These are phyloP conservation scores for Hevea brasiliensis DNA, from an alignment of 345 rosid genomes.

Conservation along the genomic window DNA sequence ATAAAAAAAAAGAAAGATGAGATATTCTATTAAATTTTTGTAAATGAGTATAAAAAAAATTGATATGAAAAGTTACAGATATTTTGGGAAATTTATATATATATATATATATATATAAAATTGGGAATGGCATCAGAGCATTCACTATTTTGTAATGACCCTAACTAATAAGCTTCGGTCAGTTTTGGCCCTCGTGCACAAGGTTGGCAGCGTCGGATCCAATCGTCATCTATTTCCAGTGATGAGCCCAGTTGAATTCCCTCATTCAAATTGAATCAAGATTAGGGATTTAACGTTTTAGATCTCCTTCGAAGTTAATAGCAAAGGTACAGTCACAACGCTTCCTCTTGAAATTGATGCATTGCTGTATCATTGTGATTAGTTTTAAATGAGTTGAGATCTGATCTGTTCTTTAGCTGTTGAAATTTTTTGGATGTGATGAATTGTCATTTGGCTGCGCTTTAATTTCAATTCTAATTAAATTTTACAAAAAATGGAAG, in stretches of 20 bases:
- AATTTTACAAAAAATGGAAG: not conserved
- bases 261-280: not conserved
- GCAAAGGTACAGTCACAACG: not conserved
- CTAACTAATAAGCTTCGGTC: too few species aligned
- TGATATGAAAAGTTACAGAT: too few species aligned
- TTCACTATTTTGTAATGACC: too few species aligned
- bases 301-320: not conserved
- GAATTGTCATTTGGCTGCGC: not conserved
- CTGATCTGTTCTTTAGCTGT: not conserved
- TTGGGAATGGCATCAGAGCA: too few species aligned
- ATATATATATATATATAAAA: too few species aligned
- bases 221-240: not conserved
- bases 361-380: not conserved
- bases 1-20: too few species aligned
- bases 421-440: not conserved
- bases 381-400: not conserved
- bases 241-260: not conserved
- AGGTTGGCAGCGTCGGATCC: not conserved
- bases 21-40: too few species aligned
- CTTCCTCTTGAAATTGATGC: not conserved
- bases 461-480: not conserved
- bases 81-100: too few species aligned
- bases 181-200: constrained; percentile 1
- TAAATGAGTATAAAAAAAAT: too few species aligned
- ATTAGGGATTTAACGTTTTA: not conserved